phyloP scores from a whole-genome alignment of 1,284 basidiomycete species.

The Singerocomus inundabilis region DNA sequence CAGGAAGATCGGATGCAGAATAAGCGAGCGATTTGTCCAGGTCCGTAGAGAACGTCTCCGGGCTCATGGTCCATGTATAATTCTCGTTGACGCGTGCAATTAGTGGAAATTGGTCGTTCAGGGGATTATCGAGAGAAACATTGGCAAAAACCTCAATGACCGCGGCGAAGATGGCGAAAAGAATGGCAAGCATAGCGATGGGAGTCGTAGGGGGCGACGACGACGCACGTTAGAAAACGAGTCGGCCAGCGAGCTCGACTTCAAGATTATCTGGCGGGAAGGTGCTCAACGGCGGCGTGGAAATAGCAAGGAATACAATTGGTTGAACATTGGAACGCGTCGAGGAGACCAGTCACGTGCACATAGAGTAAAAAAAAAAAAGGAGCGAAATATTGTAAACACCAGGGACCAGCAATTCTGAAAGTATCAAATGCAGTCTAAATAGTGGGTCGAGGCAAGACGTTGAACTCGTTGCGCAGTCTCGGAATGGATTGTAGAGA shows the following conservation, averaged over 20 bases:
- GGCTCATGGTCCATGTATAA: slow-evolving; percentile 65
- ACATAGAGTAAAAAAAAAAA: slow-evolving; percentile 7
- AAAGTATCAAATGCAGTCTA: slow-evolving; percentile 24
- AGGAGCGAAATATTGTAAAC: slow-evolving; percentile 11
- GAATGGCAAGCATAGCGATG: slow-evolving; percentile 65
- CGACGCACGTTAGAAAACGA: slow-evolving; percentile 43
- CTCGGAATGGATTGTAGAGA: background rate
- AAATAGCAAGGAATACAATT: slow-evolving; percentile 12
- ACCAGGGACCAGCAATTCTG: slow-evolving; percentile 1
- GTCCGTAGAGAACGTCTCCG: slow-evolving; percentile 56
- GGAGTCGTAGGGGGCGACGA: slow-evolving; percentile 41
- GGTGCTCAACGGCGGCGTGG: slow-evolving; percentile 4
- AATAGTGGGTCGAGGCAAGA: slow-evolving; percentile 10
- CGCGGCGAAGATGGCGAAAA: slow-evolving; percentile 48
- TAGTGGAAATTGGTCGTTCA: slow-evolving; percentile 59
- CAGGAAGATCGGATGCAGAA: slow-evolving; percentile 50
- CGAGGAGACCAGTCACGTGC: slow-evolving; percentile 30
- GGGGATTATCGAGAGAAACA: slow-evolving; percentile 49
- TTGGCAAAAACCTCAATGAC: slow-evolving; percentile 39
- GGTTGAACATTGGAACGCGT: slow-evolving; percentile 21
- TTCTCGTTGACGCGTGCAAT: slow-evolving; percentile 58
- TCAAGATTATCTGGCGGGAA: slow-evolving; percentile 14
- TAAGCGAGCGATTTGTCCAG: slow-evolving; percentile 43
- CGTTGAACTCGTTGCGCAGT: slow-evolving; percentile 4
- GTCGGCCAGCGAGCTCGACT: slow-evolving; percentile 60